A percentile compares a stretch with the other conserved stretches of the same genome.
Conservation (phyloP, 331 rosid species). For the Erythrophleum ivorense region DNA sequence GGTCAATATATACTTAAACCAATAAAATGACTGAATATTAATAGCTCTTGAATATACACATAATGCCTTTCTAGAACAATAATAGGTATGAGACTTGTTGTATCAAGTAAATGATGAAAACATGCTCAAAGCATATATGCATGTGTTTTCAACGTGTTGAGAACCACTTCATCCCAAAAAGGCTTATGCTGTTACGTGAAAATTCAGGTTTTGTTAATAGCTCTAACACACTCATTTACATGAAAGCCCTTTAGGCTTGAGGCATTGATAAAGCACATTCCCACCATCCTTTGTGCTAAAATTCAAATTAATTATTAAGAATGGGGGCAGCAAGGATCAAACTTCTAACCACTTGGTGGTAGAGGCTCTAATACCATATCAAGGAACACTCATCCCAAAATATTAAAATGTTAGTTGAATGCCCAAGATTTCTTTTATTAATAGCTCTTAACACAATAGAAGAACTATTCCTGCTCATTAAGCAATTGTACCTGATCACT, state of each 20-base stretch:
- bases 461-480: neutral
- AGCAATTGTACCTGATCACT: constrained; percentile 5
- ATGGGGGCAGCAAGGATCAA: neutral
- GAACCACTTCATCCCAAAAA: neutral
- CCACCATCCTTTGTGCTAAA: neutral
- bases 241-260: neutral
- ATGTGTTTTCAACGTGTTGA: neutral
- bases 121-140: neutral
- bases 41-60: neutral
- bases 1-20: neutral
- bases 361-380: neutral
- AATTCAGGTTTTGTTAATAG: neutral
- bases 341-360: neutral
- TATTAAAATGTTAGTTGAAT: neutral
- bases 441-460: neutral
- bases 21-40: neutral
- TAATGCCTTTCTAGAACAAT: neutral
- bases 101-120: constrained; percentile 6
- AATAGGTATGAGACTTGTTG: neutral
- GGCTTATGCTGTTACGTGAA: neutral
- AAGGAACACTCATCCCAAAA: constrained; percentile 1
- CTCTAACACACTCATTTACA: neutral
- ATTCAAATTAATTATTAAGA: neutral
- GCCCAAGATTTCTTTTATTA: neutral
- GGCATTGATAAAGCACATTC: neutral